Conservation (phyloP, 495 filamentous ascomycete genomes). For the Penicillium lividum region DNA sequence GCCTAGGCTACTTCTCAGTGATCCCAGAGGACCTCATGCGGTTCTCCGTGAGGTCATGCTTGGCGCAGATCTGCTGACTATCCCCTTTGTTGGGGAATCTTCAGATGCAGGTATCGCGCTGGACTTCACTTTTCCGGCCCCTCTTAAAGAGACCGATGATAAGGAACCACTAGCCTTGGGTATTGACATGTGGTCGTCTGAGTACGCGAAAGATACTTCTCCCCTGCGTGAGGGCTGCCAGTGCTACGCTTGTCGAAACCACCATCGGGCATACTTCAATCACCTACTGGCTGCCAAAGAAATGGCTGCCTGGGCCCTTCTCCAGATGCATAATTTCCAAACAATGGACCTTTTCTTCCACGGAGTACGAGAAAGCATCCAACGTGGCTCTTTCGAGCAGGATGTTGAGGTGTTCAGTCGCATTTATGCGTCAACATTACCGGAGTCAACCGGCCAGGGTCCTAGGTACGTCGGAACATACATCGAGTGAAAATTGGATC, state of each 20-base stretch:
- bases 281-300: conserved; percentile 87
- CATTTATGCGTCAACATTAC: conserved; percentile 67
- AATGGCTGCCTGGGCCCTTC: conserved; percentile 92
- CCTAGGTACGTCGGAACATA: conserved; percentile 58
- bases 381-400: conserved; percentile 61
- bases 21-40: conserved; percentile 67
- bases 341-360: conserved; percentile 73
- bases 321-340: conserved; percentile 87
- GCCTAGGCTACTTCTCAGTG: conserved; percentile 71
- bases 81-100: conserved; percentile 68
- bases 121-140: conserved; percentile 72
- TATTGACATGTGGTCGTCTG: conserved; percentile 68
- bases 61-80: conserved; percentile 77
- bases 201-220: conserved; percentile 55
- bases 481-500: background rate
- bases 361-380: conserved; percentile 62
- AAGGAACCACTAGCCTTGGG: conserved; percentile 56
- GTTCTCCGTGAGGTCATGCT: conserved; percentile 70
- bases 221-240: conserved; percentile 63
- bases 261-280: conserved; percentile 83
- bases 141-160: conserved; percentile 18
- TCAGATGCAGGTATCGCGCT: conserved; percentile 89
- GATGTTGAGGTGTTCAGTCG: conserved; percentile 57
- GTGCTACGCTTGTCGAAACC: conserved; percentile 82
- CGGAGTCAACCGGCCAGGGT: conserved; percentile 70